Evolutionary conservation across 2,329 filamentous ascomycete species (phyloP), one percentile per base, ranked within the genome.

Genomic region (Dactylellina leptospora): DNA sequence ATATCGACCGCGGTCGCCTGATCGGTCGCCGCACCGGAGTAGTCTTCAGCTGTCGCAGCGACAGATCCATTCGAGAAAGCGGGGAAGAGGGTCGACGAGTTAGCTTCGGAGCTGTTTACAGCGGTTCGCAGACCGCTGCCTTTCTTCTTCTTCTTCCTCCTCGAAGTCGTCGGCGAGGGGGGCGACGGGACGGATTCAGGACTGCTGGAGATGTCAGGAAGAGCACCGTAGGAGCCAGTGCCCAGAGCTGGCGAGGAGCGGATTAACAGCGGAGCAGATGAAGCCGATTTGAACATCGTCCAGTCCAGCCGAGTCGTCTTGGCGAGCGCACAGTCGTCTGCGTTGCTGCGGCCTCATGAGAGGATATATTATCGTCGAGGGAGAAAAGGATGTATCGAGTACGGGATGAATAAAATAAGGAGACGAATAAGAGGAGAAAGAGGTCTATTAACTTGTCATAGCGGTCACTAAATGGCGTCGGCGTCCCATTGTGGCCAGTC

Each of bases 191-290:
- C 42, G 9, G 45, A 42, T n/a, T 70, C 64, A 23, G 64, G 64
- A 51, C 64, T 70, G 64, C 55, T 61, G 38, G 55, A 28, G 58
- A 80, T 78, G 3, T 78, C 81, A 36, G 84, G 85, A 20, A 85
- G 82, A 3, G 85, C 85, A 60, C 86, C 86, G 78, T 88, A 88
- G 13, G 85, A 87, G 20, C 85, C 84, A 33, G 85, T 86, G 63
- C 85, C 86, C 77, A 85, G 83, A 30, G 84, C 85, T 44, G 86
- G 85, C 74, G 85, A 85, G 53, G 85, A 85, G 71, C 85, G 84
- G 78, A 86, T 79, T 59, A 88, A 80, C 64, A 88, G 82, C 68
- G 85, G 85, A 73, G 83, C 51, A n/a, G 58, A 40, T 5, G 64
- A 60, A 50, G 56, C 23, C 30, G 64, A 30, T 22, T 53, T 53